A percentile compares a stretch with the other conserved stretches of the same genome.
Conservation (phyloP, 768 basidiomycete genomes). For the Lactarius hatsudake region DNA sequence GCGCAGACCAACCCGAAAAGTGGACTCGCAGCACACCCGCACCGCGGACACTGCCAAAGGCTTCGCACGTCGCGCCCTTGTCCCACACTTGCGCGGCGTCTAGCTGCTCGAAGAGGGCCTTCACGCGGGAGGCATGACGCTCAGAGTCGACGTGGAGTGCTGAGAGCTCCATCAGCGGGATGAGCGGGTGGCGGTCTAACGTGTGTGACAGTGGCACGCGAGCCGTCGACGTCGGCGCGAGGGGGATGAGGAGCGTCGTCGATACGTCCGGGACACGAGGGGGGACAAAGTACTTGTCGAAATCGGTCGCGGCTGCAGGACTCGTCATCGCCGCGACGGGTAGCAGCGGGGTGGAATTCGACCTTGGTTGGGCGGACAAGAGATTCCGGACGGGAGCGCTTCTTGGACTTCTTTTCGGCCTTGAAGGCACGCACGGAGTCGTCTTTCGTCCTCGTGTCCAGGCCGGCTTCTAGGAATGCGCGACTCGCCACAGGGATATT, state of each 20-base stretch:
- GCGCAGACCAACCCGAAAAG: slow-evolving; percentile 71
- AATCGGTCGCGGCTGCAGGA: slow-evolving; percentile 35
- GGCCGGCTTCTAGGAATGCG: slow-evolving; percentile 71
- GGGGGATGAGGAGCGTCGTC: slow-evolving; percentile 70
- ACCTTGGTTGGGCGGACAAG: slow-evolving; percentile 27
- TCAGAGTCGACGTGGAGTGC: slow-evolving; percentile 51
- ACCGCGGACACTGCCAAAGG: slow-evolving; percentile 59
- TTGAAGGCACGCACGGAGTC: slow-evolving; percentile 35
- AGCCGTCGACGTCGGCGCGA: slow-evolving; percentile 69
- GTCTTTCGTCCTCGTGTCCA: slow-evolving; percentile 55
- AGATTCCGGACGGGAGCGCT: slow-evolving; percentile 31
- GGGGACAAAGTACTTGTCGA: slow-evolving; percentile 63
- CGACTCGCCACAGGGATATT: slow-evolving; percentile 69
- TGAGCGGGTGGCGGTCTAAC: slow-evolving; percentile 37
- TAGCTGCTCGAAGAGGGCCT: slow-evolving; percentile 65
- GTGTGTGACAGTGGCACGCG: slow-evolving; percentile 54
- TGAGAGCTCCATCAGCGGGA: slow-evolving; percentile 54
- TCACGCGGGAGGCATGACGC: slow-evolving; percentile 60
- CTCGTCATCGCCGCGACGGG: slow-evolving; percentile 32
- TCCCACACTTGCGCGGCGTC: slow-evolving; percentile 70
- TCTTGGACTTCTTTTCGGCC: slow-evolving; percentile 29
- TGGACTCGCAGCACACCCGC: slow-evolving; percentile 67
- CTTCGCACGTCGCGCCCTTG: slow-evolving; percentile 55
- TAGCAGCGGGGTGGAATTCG: slow-evolving; percentile 25
- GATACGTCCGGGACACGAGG: slow-evolving; percentile 42